Percentiles rank a stretch among this genome's conserved stretches.
These are phyloP conservation scores for Kuraishia hungarica DNA, from an alignment of 805 yeast species.

Conservation along the genomic window DNA sequence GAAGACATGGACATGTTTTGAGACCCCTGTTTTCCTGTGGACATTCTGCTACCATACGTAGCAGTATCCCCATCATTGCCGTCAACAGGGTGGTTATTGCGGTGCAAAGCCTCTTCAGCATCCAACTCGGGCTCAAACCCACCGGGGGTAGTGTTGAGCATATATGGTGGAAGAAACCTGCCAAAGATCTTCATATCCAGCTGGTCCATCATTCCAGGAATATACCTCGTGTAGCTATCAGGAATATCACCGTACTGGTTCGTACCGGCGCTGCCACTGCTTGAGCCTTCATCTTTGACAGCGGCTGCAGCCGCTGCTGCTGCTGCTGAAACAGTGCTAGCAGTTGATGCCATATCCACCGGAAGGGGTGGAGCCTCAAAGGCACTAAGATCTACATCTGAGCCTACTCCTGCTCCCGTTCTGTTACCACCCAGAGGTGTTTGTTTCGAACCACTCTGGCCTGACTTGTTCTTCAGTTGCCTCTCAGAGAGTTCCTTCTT, in stretches of 20 bases:
- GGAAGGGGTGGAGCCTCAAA: conserved; percentile 6
- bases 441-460: background rate
- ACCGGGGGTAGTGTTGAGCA: conserved; percentile 32
- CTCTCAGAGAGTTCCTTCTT: conserved; percentile 3
- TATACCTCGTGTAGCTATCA: conserved; percentile 27
- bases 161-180: conserved; percentile 73
- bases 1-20: background rate
- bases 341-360: conserved; percentile 2
- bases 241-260: conserved; percentile 1
- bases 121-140: background rate
- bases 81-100: background rate
- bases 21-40: background rate
- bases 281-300: background rate
- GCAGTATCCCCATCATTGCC: background rate
- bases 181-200: conserved; percentile 83
- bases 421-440: background rate
- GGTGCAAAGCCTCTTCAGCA: background rate
- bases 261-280: background rate
- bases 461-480: background rate
- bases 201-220: conserved; percentile 81
- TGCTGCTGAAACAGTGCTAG: background rate
- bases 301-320: background rate
- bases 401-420: background rate
- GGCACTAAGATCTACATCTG: conserved; percentile 5
- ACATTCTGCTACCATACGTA: background rate